These are phyloP conservation scores for Trichodelitschia bisporula DNA, from an alignment of 495 filamentous ascomycete genomes.

Conservation along the genomic window DNA sequence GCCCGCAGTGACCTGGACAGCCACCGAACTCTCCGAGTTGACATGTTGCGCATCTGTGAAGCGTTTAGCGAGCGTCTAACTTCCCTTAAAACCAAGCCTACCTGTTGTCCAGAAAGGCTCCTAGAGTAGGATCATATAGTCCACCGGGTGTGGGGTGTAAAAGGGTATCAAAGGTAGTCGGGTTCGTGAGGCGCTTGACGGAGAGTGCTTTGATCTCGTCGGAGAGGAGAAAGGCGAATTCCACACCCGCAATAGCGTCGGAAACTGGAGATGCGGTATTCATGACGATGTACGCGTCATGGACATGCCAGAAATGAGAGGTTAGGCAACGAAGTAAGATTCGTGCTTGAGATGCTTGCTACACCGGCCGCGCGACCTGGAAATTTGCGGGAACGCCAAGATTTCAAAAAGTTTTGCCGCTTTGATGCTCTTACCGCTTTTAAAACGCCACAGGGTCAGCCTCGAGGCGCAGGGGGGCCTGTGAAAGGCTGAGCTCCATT, in stretches of 20 bases:
- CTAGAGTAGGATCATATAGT: slow-evolving; percentile 78
- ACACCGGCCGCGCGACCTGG: too few relatives aligned
- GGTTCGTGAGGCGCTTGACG: slow-evolving; percentile 76
- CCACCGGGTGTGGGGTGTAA: slow-evolving; percentile 69
- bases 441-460: too few relatives aligned
- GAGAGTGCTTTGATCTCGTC: slow-evolving; percentile 73
- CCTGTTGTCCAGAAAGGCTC: slow-evolving; percentile 65
- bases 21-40: slow-evolving; percentile 36
- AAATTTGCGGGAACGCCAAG: too few relatives aligned
- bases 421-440: too few relatives aligned
- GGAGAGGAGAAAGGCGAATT: slow-evolving; percentile 59
- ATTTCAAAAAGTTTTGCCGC: too few relatives aligned
- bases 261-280: too few relatives aligned
- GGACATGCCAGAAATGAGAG: too few relatives aligned
- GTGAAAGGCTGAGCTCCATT: too few relatives aligned
- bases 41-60: slow-evolving; percentile 64
- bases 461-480: too few relatives aligned
- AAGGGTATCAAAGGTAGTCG: slow-evolving; percentile 68
- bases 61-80: slow-evolving; percentile 1
- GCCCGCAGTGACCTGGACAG: slow-evolving; percentile 83
- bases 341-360: too few relatives aligned
- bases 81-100: slow-evolving; percentile 20
- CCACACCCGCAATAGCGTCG: slow-evolving; percentile 59
- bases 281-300: too few relatives aligned
- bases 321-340: too few relatives aligned